A percentile compares a stretch with the other conserved stretches of the same genome.
These are phyloP conservation scores for Mortierella sp. DNA, from an alignment of 371 early-diverging fungal species.

Conservation along the genomic window DNA sequence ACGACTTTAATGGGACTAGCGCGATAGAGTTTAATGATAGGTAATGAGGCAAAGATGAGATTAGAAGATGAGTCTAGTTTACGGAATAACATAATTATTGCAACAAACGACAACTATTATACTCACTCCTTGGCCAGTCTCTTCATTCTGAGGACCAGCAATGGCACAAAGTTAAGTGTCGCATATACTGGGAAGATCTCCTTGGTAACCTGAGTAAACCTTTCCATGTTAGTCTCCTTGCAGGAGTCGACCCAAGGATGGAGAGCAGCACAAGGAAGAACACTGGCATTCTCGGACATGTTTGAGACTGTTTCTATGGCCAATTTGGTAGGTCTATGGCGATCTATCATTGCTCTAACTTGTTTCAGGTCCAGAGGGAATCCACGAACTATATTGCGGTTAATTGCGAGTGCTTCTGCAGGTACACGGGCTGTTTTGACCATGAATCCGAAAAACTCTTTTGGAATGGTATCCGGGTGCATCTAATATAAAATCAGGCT, in stretches of 20 bases:
- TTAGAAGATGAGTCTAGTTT: too few species aligned
- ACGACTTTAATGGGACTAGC: slow-evolving; percentile 61
- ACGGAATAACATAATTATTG: too few species aligned
- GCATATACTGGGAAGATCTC: slow-evolving; percentile 78
- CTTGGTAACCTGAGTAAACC: slow-evolving; percentile 71
- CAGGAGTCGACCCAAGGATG: slow-evolving; percentile 77
- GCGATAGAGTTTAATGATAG: too few species aligned
- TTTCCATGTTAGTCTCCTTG: slow-evolving; percentile 59
- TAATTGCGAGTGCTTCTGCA: slow-evolving; percentile 62
- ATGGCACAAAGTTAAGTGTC: slow-evolving; percentile 79
- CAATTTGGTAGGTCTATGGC: slow-evolving; percentile 59
- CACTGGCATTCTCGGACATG: slow-evolving; percentile 39
- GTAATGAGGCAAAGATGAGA: too few species aligned
- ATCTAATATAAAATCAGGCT: too few species aligned
- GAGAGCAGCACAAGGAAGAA: slow-evolving; percentile 65
- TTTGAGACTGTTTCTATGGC: slow-evolving; percentile 58
- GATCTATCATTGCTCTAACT: slow-evolving; percentile 58
- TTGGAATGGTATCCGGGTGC: slow-evolving; percentile 66
- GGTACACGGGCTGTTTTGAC: slow-evolving; percentile 76
- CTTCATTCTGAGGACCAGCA: slow-evolving; percentile 69
- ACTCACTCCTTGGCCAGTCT: slow-evolving; percentile 63
- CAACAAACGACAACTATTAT: too few species aligned
- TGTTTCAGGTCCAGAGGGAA: slow-evolving; percentile 63
- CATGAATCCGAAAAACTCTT: slow-evolving; percentile 66
- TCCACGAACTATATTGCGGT: slow-evolving; percentile 63